Evolutionary conservation across 2,329 filamentous ascomycete species (phyloP).

Genomic region (Stachybotrys chartarum): DNA sequence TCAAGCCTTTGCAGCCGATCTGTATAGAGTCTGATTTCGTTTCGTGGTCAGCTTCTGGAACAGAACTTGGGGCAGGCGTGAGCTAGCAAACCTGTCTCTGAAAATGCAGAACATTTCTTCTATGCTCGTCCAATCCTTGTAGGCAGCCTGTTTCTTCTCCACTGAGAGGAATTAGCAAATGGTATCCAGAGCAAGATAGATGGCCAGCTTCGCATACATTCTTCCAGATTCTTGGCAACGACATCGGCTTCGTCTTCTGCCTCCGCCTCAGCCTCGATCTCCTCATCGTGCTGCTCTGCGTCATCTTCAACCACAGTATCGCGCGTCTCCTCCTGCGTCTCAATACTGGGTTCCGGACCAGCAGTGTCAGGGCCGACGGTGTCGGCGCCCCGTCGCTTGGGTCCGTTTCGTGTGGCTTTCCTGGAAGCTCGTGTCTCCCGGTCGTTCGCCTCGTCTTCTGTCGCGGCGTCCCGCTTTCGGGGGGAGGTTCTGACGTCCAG

Average conservation of each 20-base stretch:
- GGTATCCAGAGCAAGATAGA: slow-evolving; percentile 2
- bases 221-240: slow-evolving; percentile 56
- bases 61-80: not conserved
- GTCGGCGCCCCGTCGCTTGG: slow-evolving; percentile 27
- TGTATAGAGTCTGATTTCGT: slow-evolving; percentile 63
- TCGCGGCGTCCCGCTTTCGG: slow-evolving; percentile 16
- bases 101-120: slow-evolving; percentile 86
- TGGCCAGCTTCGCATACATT: slow-evolving; percentile 37
- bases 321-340: slow-evolving; percentile 21
- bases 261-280: slow-evolving; percentile 48
- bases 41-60: not conserved
- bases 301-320: slow-evolving; percentile 32
- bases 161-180: slow-evolving; percentile 39
- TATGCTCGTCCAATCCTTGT: slow-evolving; percentile 71
- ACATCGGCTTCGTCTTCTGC: slow-evolving; percentile 48
- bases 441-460: slow-evolving; percentile 22
- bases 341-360: slow-evolving; percentile 24
- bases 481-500: slow-evolving; percentile 31
- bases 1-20: slow-evolving; percentile 81
- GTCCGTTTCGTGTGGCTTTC: slow-evolving; percentile 33
- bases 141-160: slow-evolving; percentile 70
- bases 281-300: slow-evolving; percentile 41
- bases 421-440: slow-evolving; percentile 26
- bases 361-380: slow-evolving; percentile 15
- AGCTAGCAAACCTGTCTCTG: slow-evolving; percentile 57